Evolutionary conservation across 768 basidiomycete genomes (phyloP), one percentile per base, ranked within the genome.

Genomic region (Rhizopogon vesiculosus): DNA sequence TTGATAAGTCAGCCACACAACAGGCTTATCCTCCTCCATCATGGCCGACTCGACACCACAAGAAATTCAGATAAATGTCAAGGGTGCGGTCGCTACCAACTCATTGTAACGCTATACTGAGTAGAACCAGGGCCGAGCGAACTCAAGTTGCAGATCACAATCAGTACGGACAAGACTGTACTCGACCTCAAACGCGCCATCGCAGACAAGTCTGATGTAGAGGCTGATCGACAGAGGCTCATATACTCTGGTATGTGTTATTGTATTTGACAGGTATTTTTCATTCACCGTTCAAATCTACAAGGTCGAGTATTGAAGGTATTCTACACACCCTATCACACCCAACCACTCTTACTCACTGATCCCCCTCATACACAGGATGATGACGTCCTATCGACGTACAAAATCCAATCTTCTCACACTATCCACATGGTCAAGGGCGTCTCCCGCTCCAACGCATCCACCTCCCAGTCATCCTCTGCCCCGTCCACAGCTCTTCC

Each of bases 391-490:
- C 76, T 97, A 9, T 84, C 88, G 1, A 76, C 78, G 7, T 97
- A 97, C 81, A 96, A 97, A 78, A 93, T 97, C 56, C 89, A 91
- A 65, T 82, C 87, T 1, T 78, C 82, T 3, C 91, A 97, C 67
- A 94, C 93, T 0, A 84, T 95, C 42, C 93, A 93, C 69, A 93
- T 93, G 90, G 94, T 94, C 63, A 96, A 95, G 68, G 90, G 91
- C 22, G 85, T 82, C 9, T 78, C 86, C 1, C 80, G 86, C 7
- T 46, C 66, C 1, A 56, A 68, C 2, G 35, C 73, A 15, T 57
- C 75, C 1, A 67, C 82, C 0, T 64, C 79, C 1, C 66, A 66
- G 41, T 56, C 78, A 19, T 60, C 76, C n/a, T 62, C 79, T 4
- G 65, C 81, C 1, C 72, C 80, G n/a, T 86, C 82, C 66, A 78